These are phyloP conservation scores for Microsporum audouinii DNA, from an alignment of 2,329 filamentous ascomycete genomes.

Conservation along the genomic window DNA sequence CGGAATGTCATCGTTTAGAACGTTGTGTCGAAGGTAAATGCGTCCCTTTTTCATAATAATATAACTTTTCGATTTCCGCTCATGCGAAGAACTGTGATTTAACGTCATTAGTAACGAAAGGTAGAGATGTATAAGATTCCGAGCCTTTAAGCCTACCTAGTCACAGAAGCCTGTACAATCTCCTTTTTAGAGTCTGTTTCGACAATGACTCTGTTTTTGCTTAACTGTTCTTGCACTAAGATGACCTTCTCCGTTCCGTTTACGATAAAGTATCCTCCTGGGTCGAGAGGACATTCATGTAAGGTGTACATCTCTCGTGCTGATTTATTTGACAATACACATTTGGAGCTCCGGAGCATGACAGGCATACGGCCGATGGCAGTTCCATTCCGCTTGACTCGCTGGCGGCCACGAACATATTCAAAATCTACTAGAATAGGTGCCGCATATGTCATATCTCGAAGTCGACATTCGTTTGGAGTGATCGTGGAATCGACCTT, in stretches of 20 bases:
- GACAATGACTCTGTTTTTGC: slow-evolving; percentile 97
- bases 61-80: slow-evolving; percentile 95
- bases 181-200: slow-evolving; percentile 87
- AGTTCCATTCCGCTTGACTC: slow-evolving; percentile 61
- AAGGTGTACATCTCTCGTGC: slow-evolving; percentile 82
- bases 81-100: slow-evolving; percentile 76
- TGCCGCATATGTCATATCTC: slow-evolving; percentile 96
- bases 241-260: slow-evolving; percentile 98
- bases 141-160: slow-evolving; percentile 35
- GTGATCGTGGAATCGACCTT: slow-evolving; percentile 51
- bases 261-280: slow-evolving; percentile 95
- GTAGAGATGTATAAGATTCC: no score
- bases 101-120: not conserved
- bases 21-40: slow-evolving; percentile 83
- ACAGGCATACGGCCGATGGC: slow-evolving; percentile 85
- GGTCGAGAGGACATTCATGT: slow-evolving; percentile 92
- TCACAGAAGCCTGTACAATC: slow-evolving; percentile 89
- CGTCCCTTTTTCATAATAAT: slow-evolving; percentile 88
- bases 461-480: slow-evolving; percentile 88
- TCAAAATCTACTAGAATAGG: slow-evolving; percentile 88
- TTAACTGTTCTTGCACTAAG: slow-evolving; percentile 92
- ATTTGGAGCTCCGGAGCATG: slow-evolving; percentile 94
- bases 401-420: slow-evolving; percentile 71
- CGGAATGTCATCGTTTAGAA: slow-evolving; percentile 83
- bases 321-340: slow-evolving; percentile 69